These are phyloP conservation scores for Candida adriatica DNA, from an alignment of 805 yeast species.

Conservation along the genomic window DNA sequence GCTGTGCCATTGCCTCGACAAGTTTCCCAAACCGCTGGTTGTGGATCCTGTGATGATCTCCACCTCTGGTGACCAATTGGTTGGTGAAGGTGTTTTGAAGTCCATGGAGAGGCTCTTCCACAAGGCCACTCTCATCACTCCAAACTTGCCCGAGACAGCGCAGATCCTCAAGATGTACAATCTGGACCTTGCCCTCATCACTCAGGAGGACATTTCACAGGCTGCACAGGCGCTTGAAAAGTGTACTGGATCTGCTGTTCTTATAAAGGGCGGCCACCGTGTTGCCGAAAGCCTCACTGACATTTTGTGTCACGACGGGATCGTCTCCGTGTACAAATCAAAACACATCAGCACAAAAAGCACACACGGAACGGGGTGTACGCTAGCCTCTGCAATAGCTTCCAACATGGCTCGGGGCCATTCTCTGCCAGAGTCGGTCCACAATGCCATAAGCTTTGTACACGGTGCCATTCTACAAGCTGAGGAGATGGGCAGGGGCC, in stretches of 20 bases:
- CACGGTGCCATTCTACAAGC: constrained; percentile 54
- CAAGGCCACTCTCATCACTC: constrained; percentile 59
- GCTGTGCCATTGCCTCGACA: constrained; percentile 48
- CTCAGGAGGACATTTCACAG: constrained; percentile 34
- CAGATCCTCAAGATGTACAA: constrained; percentile 30
- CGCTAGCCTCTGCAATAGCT: constrained; percentile 74
- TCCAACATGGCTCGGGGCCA: constrained; percentile 60
- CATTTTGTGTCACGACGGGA: constrained; percentile 36
- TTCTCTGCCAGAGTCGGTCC: constrained; percentile 41
- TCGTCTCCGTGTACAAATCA: constrained; percentile 40
- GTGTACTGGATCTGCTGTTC: constrained; percentile 42
- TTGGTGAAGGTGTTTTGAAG: constrained; percentile 39
- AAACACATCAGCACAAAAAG: constrained; percentile 38
- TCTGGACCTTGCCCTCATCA: constrained; percentile 20
- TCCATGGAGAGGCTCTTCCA: constrained; percentile 41
- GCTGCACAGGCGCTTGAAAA: constrained; percentile 33
- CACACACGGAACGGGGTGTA: constrained; percentile 91
- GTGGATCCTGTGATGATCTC: constrained; percentile 84
- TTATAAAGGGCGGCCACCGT: constrained; percentile 76
- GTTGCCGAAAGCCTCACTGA: constrained; percentile 33
- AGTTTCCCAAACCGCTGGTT: constrained; percentile 36
- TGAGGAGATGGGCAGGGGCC: constrained; percentile 39
- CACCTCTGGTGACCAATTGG: constrained; percentile 63
- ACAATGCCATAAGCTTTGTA: constrained; percentile 54
- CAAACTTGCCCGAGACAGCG: constrained; percentile 65